A percentile compares a stretch with the other conserved stretches of the same genome.
Conservation (phyloP, 768 basidiomycete species). For the Chalciporus sphaerocephalus region DNA sequence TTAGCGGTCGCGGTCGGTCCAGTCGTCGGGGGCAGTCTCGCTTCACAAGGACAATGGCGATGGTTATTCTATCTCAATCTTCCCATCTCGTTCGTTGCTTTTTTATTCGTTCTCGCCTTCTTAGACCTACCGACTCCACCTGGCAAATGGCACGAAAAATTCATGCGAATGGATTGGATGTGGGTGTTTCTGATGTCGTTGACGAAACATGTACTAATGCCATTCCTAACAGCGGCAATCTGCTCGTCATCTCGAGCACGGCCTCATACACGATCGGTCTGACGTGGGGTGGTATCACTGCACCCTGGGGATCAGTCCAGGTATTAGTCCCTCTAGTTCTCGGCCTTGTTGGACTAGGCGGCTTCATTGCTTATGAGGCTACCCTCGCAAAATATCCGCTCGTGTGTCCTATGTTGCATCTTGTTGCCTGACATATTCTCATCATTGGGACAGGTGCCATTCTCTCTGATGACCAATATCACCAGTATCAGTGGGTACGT, state of each 20-base stretch:
- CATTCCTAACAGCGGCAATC: constrained; percentile 35
- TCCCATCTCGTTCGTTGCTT: constrained; percentile 33
- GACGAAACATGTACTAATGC: not conserved
- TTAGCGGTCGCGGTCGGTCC: no score
- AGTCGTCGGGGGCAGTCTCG: no score
- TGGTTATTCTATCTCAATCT: constrained; percentile 40
- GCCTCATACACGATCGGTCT: constrained; percentile 37
- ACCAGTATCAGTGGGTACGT: constrained; percentile 28
- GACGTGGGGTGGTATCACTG: constrained; percentile 45
- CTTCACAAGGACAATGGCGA: not conserved
- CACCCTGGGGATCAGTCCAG: constrained; percentile 38
- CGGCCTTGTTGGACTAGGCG: constrained; percentile 36
- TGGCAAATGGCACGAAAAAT: constrained; percentile 32
- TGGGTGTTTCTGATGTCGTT: constrained; percentile 17
- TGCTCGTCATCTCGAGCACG: constrained; percentile 37
- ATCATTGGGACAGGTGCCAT: constrained; percentile 4
- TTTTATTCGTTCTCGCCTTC: constrained; percentile 26
- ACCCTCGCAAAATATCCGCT: constrained; percentile 26
- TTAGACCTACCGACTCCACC: constrained; percentile 34
- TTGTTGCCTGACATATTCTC: not conserved
- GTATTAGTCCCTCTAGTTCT: constrained; percentile 43
- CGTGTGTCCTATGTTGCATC: constrained; percentile 16
- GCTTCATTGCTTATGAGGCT: constrained; percentile 40
- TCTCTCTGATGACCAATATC: constrained; percentile 23
- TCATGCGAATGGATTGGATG: constrained; percentile 42